Base-by-base conservation (phyloP, 345 rosid species). In the Pistacia integerrima region DNA sequence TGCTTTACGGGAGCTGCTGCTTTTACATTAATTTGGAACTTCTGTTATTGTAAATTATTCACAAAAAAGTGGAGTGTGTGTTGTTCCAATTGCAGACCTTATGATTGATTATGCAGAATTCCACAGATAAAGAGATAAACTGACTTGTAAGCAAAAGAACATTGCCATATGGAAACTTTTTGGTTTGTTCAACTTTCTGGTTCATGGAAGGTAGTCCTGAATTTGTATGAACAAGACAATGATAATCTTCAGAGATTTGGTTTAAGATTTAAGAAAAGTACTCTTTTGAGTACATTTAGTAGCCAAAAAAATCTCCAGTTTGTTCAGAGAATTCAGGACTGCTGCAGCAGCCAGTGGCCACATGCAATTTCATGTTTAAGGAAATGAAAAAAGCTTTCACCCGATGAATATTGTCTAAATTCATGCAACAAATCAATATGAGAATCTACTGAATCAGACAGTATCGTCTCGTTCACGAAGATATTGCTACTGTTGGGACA, bases 1-100 rank as follows among this genome's bases (percentile, higher is more conserved):
- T 74, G 64, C 63, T 78, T 80, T 56, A 35, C 74, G 81, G 83
- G 77, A 73, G 64, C 64, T 82, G 84, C 74, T 78, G 46, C 46
- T 41, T 41, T 41, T 41, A 5, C 46, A 41, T 51, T 67, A 35
- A 60, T 64, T 74, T 72, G 22, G 3, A 64, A 0, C 55, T 57
- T 69, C 54, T 59, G 49, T 73, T 68, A 4, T 65, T 52, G 22
- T 57, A 25, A 66, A 51, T 1, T 51, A 62, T 61, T 72, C 28
- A 30, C 70, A 20, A 61, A 46, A 73, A 60, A 36, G 20, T 41
- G 61, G 64, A 14, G 44, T 55, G 3, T 56, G 49, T 6, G 44
- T 55, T 64, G 33, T 59, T 60, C 56, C 16, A 9, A 13, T 64
- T 9, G 64, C 56, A 49, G 48, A 73, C 54, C 64, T 69, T 22